These are phyloP conservation scores for Ascochyta koolunga DNA, from an alignment of 2,329 filamentous ascomycete species.

Conservation along the genomic window DNA sequence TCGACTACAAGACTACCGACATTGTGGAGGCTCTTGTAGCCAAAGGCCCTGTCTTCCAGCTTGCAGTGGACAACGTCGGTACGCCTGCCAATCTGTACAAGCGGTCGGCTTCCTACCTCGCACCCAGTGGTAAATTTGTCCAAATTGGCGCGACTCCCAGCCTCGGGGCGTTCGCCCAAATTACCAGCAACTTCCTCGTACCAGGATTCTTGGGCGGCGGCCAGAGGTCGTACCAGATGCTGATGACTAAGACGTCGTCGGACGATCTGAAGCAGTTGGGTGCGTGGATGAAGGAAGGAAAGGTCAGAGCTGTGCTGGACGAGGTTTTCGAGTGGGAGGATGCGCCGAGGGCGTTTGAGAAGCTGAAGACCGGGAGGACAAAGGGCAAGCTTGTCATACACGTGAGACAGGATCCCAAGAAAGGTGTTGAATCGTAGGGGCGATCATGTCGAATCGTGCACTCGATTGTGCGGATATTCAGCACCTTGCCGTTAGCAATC, in stretches of 20 bases:
- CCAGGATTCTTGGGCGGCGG: conserved; percentile 60
- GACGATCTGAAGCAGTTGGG: conserved; percentile 59
- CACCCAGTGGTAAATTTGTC: conserved; percentile 56
- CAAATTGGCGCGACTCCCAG: conserved; percentile 31
- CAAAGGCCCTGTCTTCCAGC: conserved; percentile 57
- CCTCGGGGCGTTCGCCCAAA: conserved; percentile 32
- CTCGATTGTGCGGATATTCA: too few relatives aligned
- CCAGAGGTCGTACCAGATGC: conserved; percentile 51
- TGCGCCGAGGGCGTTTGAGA: conserved; percentile 63
- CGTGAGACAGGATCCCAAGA: conserved; percentile 30
- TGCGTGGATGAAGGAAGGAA: conserved; percentile 63
- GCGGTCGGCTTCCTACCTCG: conserved; percentile 58
- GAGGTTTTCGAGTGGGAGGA: conserved; percentile 62
- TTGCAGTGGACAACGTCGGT: conserved; percentile 66
- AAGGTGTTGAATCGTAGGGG: background rate
- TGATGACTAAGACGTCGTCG: conserved; percentile 47
- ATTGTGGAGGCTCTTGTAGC: conserved; percentile 55
- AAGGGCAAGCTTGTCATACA: conserved; percentile 65
- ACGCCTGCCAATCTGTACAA: conserved; percentile 59
- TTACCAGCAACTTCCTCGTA: conserved; percentile 49
- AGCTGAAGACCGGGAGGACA: conserved; percentile 61
- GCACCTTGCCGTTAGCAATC: too few relatives aligned
- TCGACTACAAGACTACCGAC: conserved; percentile 63
- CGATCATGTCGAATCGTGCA: too few relatives aligned
- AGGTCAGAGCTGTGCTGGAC: conserved; percentile 63